A percentile compares a stretch with the other conserved stretches of the same genome.
Evolutionary conservation across 2,329 filamentous ascomycete genomes (phyloP).

Genomic region (Xylariaceae sp.): DNA sequence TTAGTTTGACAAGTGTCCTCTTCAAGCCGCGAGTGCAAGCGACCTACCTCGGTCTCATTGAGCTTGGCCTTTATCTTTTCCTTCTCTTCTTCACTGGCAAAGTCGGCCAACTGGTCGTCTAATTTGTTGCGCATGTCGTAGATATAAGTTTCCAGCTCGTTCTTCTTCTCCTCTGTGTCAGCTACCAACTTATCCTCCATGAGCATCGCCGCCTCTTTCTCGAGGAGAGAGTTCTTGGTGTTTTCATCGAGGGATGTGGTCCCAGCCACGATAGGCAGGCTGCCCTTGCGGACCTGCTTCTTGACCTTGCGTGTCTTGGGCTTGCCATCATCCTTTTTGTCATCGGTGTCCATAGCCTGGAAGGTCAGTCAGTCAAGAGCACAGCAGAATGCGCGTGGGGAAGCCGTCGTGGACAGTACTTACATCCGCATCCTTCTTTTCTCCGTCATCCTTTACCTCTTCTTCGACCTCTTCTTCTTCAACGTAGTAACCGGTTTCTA

Average conservation of each 20-base stretch:
- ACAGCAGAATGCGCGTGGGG: neutral
- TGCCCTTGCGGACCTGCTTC: slow-evolving; percentile 98
- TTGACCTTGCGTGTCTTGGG: slow-evolving; percentile 92
- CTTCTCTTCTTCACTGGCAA: slow-evolving; percentile 90
- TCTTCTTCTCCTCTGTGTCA: slow-evolving; percentile 99
- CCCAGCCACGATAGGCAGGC: slow-evolving; percentile 78
- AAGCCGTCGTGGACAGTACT: slow-evolving; percentile 36
- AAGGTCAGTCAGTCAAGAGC: slow-evolving; percentile 5
- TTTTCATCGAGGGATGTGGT: slow-evolving; percentile 72
- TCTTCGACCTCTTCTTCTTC: slow-evolving; percentile 98
- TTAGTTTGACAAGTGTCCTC: slow-evolving; percentile 19
- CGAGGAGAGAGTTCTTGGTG: slow-evolving; percentile 60
- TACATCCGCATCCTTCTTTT: slow-evolving; percentile 68
- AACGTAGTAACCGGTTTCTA: slow-evolving; percentile 95
- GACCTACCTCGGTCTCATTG: slow-evolving; percentile 74
- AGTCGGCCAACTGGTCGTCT: slow-evolving; percentile 83
- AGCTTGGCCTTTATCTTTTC: slow-evolving; percentile 77
- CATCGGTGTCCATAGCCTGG: slow-evolving; percentile 82
- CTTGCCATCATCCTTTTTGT: slow-evolving; percentile 55
- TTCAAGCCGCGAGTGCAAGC: neutral
- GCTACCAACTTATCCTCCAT: slow-evolving; percentile 98
- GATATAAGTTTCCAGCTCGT: slow-evolving; percentile 96
- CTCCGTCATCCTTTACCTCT: slow-evolving; percentile 64
- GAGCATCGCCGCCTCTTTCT: slow-evolving; percentile 86
- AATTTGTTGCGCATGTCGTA: slow-evolving; percentile 96